Percentiles rank a stretch among this genome's conserved stretches.
Evolutionary conservation across 164 flowering plant genomes (phyloP).

Genomic region (Aristolochia californica): DNA sequence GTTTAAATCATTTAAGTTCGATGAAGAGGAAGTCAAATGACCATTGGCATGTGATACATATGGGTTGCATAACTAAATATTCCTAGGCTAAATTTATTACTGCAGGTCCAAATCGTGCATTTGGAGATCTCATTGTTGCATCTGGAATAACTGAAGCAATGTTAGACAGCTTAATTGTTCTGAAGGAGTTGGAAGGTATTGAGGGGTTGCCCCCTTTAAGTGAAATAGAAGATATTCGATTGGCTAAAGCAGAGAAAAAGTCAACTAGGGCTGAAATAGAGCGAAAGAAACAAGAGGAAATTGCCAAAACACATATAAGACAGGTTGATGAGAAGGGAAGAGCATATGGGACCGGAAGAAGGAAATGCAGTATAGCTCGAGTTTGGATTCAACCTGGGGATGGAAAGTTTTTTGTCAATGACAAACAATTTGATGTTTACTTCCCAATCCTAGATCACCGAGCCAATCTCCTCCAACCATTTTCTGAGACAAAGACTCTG

Average conservation of each 20-base stretch:
- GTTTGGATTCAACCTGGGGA: conserved; percentile 94
- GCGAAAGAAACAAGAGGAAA: conserved; percentile 74
- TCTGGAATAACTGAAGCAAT: conserved; percentile 89
- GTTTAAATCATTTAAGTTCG: no score
- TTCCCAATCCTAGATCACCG: conserved; percentile 90
- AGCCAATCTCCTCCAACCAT: conserved; percentile 84
- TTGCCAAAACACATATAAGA: conserved; percentile 67
- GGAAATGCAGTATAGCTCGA: conserved; percentile 93
- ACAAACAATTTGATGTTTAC: conserved; percentile 74
- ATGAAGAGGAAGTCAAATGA: no score
- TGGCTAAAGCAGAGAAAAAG: conserved; percentile 50
- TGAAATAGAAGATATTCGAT: conserved; percentile 61
- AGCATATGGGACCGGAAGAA: conserved; percentile 94
- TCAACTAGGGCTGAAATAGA: conserved; percentile 63
- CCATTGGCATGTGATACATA: no score
- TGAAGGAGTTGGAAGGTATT: conserved; percentile 70
- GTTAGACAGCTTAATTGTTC: conserved; percentile 80
- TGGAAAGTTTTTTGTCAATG: conserved; percentile 73
- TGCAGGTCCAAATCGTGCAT: conserved; percentile 88
- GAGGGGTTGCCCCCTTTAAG: conserved; percentile 77
- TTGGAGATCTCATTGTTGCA: conserved; percentile 86
- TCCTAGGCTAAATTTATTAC: no score
- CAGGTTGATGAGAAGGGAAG: conserved; percentile 85
- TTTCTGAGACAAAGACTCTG: conserved; percentile 79
- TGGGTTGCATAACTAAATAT: no score